Evolutionary conservation across 768 basidiomycete genomes (phyloP).

Genomic region (Leccinum variicolor): DNA sequence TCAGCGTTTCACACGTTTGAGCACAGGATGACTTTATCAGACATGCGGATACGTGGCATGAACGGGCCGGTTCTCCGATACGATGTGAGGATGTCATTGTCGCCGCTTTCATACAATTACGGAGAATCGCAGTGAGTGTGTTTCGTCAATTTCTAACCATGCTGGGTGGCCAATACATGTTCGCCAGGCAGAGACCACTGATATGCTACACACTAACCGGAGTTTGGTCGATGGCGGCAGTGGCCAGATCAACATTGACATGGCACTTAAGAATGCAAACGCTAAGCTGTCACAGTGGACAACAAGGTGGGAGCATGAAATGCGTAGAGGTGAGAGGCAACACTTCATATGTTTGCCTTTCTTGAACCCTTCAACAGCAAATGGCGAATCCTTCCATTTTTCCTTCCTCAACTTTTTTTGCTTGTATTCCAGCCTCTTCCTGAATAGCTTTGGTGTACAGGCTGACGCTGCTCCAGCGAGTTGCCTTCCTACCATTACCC

Average conservation of each 20-base stretch:
- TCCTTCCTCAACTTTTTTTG: conserved; percentile 75
- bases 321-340: conserved; percentile 55
- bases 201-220: conserved; percentile 59
- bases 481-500: conserved; percentile 12
- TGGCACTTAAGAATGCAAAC: conserved; percentile 70
- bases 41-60: conserved; percentile 69
- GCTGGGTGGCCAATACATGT: not conserved
- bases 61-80: conserved; percentile 44
- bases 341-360: not conserved
- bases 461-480: conserved; percentile 55
- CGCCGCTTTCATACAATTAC: conserved; percentile 71
- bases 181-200: conserved; percentile 71
- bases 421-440: conserved; percentile 72
- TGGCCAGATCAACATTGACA: conserved; percentile 70
- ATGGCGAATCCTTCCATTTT: conserved; percentile 72
- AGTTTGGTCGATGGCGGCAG: conserved; percentile 41
- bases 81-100: conserved; percentile 83
- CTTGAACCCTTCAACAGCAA: conserved; percentile 40
- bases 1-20: conserved; percentile 10
- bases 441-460: conserved; percentile 82
- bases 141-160: not conserved
- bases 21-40: conserved; percentile 66
- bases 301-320: conserved; percentile 67
- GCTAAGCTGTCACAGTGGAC: conserved; percentile 69
- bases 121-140: conserved; percentile 69